Conservation (phyloP, 208 protist species). For the Acanthamoeba royreba region DNA sequence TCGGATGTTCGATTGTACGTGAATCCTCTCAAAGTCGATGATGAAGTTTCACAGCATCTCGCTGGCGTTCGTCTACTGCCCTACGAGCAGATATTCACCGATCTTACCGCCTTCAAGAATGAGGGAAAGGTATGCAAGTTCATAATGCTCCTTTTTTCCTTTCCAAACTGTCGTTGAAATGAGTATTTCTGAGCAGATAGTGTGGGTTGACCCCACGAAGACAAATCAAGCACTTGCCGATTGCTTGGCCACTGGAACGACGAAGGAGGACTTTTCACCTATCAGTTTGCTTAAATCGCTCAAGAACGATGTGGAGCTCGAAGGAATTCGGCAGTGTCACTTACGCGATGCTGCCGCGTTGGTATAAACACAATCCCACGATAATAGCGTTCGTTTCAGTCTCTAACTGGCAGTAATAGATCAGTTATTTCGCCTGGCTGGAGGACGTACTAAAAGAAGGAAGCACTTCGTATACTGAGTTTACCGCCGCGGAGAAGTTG, state of each 20-base stretch:
- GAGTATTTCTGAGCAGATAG: constrained; percentile 47
- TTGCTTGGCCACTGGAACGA: background rate
- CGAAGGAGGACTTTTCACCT: constrained; percentile 43
- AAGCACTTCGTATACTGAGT: constrained; percentile 82
- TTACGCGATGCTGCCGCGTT: constrained; percentile 90
- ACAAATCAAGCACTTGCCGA: constrained; percentile 55
- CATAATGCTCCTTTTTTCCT: constrained; percentile 73
- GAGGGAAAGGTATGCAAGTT: constrained; percentile 79
- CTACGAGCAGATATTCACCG: constrained; percentile 80
- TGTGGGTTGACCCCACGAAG: constrained; percentile 62
- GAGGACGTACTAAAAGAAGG: constrained; percentile 49
- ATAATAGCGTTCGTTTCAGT: background rate
- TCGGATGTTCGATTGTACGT: constrained; percentile 18
- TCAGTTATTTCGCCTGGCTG: constrained; percentile 86
- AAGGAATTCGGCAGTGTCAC: constrained; percentile 90
- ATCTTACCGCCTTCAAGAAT: constrained; percentile 63
- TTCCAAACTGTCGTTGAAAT: constrained; percentile 55
- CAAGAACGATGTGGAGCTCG: constrained; percentile 90
- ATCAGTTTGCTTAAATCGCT: constrained; percentile 82
- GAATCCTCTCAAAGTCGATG: constrained; percentile 22
- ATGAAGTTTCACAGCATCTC: constrained; percentile 70
- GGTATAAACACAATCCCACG: constrained; percentile 61
- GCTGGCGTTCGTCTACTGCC: constrained; percentile 48
- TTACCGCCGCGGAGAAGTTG: constrained; percentile 81
- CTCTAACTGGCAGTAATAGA: background rate